Base-by-base conservation (phyloP, 163 green algal genomes). In the Coccomyxa subellipsoidea region DNA sequence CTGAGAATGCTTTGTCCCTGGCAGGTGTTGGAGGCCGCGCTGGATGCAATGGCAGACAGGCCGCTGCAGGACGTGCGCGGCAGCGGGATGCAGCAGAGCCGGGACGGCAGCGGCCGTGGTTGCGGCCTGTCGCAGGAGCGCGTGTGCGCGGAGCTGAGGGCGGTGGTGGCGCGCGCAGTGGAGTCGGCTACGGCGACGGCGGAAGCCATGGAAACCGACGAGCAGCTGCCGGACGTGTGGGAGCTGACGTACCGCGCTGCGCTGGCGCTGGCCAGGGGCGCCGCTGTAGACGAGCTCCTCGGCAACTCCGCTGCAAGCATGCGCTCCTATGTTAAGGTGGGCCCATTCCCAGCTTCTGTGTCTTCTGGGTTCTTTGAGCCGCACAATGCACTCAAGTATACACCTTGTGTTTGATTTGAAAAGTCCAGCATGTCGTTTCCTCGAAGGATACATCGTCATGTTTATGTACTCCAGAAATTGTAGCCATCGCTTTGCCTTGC, bases 241-340 rank as follows among this genome's bases (percentile, higher is more conserved):
- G 81, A 88, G 37, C 69, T 87, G 54, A 53, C 78, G 3, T 90
- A 88, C 37, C 8, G 59, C 25, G 79, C 38, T 18, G 86, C 84
- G 25, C 83, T 90, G 69, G 34, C 54, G 4, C 80, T 85, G 71
- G 85, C 83, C 12, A 39, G 78, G n/a, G 79, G 84, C 7, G 89
- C 80, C 0, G 89, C 84, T 12, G 82, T 84, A 34, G 83, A 91
- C 27, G 89, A 93, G 80, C 82, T 92, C 38, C 81, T 93, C 35
- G 88, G 86, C 53, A 81, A 81, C 37, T 53, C 73, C 32, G 10
- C 9, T 27, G 10, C 66, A 34, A 77, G 79, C 69, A 34, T 66
- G 34, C 27, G 40, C 9, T 27, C 66, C 3, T 90, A 90, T 54
- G 38, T 71, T 7, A 76, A 83, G 71, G 83, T 87, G 69, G 34